Base-by-base conservation (phyloP, 306 rosid genomes). In the Casuarina equisetifolia region DNA sequence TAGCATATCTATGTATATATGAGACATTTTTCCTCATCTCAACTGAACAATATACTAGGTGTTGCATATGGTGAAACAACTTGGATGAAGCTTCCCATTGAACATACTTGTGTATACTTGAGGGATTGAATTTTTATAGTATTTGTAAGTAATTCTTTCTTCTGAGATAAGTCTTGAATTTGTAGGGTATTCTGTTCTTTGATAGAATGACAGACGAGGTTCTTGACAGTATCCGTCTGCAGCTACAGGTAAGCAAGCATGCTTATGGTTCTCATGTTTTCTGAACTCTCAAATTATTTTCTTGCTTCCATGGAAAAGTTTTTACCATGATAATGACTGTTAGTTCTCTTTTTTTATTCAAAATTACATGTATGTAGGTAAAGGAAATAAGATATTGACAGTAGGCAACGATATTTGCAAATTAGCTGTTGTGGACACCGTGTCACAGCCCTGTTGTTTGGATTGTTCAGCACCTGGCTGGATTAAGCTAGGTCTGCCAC, bases 131-230 rank as follows among this genome's bases (percentile, higher is more conserved):
- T 17, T 17, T 66, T 7, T 42, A 8, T n/a, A 39, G 25, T 19
- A 4, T 66, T 66, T 35, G 9, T 32, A 25, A 39, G 32, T 17
- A 45, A 16, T 51, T 2, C 80, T 64, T 73, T 59, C 62, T 61
- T 79, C 64, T 77, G 70, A 48, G 46, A 35, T 63, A 46, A 15
- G 59, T 63, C 38, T 59, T 71, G 61, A 81, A 73, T 80, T 32
- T 86, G 77, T 88, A 92, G 98, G 98, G 97, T 38, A 63, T 89
- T 70, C 88, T 95, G 76, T 95, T 92, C 89, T 92, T 95, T 72
- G 97, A 95, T 61, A 89, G 97, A 88, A 95, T 95, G 98, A 87
- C 84, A 40, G 97, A 89, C n/a, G 89, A 82, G 58, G 92, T 91
- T 85, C 89, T 92, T 43, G 90, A 86, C 32, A 76, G 86, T 54